Conservation (phyloP, 129 eudicot genomes). For the Dittrichia graveolens region DNA sequence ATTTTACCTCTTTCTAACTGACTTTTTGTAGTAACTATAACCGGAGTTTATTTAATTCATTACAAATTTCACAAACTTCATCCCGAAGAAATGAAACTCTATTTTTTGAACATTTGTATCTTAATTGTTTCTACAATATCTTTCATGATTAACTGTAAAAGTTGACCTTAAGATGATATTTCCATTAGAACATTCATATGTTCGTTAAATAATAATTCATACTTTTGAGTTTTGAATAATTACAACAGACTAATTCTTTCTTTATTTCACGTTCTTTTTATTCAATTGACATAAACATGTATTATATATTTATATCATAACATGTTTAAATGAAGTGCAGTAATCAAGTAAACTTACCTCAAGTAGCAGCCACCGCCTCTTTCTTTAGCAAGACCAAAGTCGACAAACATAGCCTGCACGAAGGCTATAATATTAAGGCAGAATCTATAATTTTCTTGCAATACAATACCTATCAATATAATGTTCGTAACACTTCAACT, state of each 20-base stretch:
- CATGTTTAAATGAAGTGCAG: background rate
- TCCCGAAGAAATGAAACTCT: too few relatives aligned
- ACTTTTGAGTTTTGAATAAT: too few relatives aligned
- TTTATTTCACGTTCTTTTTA: too few relatives aligned
- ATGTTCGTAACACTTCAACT: background rate
- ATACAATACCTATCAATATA: constrained; percentile 15
- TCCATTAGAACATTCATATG: background rate
- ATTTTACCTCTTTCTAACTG: background rate
- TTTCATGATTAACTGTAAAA: background rate
- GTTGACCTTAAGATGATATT: background rate
- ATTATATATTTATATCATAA: too few relatives aligned
- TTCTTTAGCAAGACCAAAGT: constrained; percentile 97
- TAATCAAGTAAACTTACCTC: constrained; percentile 47
- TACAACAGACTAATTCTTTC: too few relatives aligned
- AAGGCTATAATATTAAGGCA: constrained; percentile 5
- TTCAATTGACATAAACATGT: too few relatives aligned
- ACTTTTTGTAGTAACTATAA: background rate
- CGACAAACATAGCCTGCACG: constrained; percentile 96
- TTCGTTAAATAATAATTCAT: too few relatives aligned
- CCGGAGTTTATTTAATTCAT: background rate
- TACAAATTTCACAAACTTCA: too few relatives aligned
- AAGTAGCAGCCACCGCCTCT: constrained; percentile 86
- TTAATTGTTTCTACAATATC: background rate
- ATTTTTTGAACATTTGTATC: too few relatives aligned
- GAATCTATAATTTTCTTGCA: background rate